Evolutionary conservation across 1,139 yeast species (phyloP), one percentile per base, ranked within the genome.

Genomic region (Yamadazyma sp.): DNA sequence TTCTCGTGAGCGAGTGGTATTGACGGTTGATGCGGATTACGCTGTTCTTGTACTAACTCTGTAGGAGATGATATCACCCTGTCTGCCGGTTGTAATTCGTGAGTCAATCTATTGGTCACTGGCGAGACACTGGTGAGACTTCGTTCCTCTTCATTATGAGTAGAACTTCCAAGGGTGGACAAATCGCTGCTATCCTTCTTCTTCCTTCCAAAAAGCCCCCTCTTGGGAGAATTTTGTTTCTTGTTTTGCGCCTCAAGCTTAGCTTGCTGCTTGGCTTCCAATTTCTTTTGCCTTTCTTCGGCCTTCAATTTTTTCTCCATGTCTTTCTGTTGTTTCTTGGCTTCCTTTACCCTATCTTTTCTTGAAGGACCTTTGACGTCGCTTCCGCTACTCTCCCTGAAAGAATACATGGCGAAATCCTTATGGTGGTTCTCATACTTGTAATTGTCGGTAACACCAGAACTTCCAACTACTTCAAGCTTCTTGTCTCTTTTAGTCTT

Each of bases 371-470:
- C 38, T 33, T 49, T 51, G n/a, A 30, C 4, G 3, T 33, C 30
- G 10, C 41, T 36, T 25, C 37, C 40, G 6, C 28, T 37, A 8
- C 39, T 47, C 32, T 59, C 64, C 41, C 75, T 58, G 50, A 71
- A 50, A 1, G 76, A 69, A 41, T 65, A 73, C 20, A 54, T 50
- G 9, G 60, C 56, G 49, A 71, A 70, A 27, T 66, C 70, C 36
- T 54, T 58, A 46, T 67, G 73, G 43, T 70, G 76, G 38, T 65
- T 65, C 34, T 59, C 64, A 47, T 70, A 70, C 8, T 48, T 50
- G 45, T 64, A 66, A 41, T 61, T 56, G 16, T 54, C 55, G 33
- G 53, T 56, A 18, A 66, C 55, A 1, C 72, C 72, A 2, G 58
- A 44, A 32, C 50, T 49, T 4, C 49, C 51, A 2, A 47, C 29